Evolutionary conservation across 2,329 filamentous ascomycete genomes (phyloP).

Genomic region (Sporothrix mexicana): DNA sequence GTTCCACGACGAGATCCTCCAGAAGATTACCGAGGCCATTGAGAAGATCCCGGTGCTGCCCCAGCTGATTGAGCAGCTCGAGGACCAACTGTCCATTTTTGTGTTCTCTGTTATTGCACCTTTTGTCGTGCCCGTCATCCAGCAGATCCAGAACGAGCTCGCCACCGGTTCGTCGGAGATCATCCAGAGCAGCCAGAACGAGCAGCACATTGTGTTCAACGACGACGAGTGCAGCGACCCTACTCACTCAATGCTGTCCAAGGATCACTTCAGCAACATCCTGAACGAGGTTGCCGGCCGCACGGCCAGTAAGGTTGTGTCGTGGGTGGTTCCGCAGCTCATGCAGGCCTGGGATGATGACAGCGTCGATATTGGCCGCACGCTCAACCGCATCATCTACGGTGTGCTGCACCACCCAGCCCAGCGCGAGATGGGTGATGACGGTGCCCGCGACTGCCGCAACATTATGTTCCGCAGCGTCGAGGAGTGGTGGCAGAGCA

Average conservation of each 20-base stretch:
- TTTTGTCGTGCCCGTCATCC: slow-evolving; percentile 83
- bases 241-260: slow-evolving; percentile 94
- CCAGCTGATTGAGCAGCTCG: slow-evolving; percentile 82
- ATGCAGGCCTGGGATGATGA: slow-evolving; percentile 89
- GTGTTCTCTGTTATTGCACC: slow-evolving; percentile 92
- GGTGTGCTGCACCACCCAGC: slow-evolving; percentile 91
- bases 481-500: slow-evolving; percentile 78
- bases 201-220: slow-evolving; percentile 86
- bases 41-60: slow-evolving; percentile 86
- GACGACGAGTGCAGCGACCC: slow-evolving; percentile 79
- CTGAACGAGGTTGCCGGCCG: slow-evolving; percentile 89
- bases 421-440: slow-evolving; percentile 70
- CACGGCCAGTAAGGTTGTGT: slow-evolving; percentile 76
- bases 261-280: slow-evolving; percentile 91
- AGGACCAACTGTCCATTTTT: slow-evolving; percentile 86
- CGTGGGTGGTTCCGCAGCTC: slow-evolving; percentile 87
- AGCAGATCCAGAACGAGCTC: slow-evolving; percentile 85
- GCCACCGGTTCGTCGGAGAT: slow-evolving; percentile 85
- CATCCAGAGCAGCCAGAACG: slow-evolving; percentile 80
- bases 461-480: slow-evolving; percentile 79
- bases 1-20: slow-evolving; percentile 88
- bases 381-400: slow-evolving; percentile 76
- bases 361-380: slow-evolving; percentile 68
- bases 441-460: slow-evolving; percentile 75
- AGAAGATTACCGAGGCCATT: slow-evolving; percentile 76